Conservation (phyloP, 139 green algal species). For the Coelastrella sp. region DNA sequence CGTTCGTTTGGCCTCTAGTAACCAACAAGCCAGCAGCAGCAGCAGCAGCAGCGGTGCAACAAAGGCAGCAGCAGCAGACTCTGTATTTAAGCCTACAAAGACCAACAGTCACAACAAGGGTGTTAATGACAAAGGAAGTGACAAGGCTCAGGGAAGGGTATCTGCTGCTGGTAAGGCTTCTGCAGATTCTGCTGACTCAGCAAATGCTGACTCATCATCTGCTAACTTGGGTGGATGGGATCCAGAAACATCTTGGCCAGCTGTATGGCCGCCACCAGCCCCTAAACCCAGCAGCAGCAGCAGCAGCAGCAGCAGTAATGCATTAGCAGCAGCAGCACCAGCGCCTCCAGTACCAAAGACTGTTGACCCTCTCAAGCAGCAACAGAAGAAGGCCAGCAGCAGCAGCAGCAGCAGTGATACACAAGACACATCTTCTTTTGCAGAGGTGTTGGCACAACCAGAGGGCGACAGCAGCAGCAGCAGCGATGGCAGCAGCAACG, state of each 20-base stretch:
- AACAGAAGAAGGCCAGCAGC: no score
- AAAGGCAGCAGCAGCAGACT: slow-evolving; percentile 5
- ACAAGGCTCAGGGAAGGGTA: not conserved
- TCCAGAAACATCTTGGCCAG: not conserved
- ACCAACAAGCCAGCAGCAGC: slow-evolving; percentile 53
- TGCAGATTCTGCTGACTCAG: no score
- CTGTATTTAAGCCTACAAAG: slow-evolving; percentile 17
- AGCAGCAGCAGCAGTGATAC: no score
- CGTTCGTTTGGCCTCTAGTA: slow-evolving; percentile 51
- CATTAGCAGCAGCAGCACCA: no score
- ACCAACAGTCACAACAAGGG: not conserved
- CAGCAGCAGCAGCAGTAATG: not conserved
- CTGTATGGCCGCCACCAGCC: not conserved
- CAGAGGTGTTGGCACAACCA: no score
- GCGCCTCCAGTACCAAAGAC: no score
- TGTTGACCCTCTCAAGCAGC: no score
- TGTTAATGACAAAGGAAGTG: not conserved
- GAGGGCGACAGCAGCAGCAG: not conserved
- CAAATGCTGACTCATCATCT: not conserved
- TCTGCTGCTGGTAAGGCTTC: no score
- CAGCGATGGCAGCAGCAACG: not conserved
- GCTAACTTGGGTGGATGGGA: not conserved
- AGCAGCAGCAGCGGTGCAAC: not conserved
- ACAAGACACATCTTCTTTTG: no score
- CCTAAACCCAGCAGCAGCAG: not conserved